Evolutionary conservation across 441 rosid species (phyloP).

Genomic region (Gossypium schwendimanii): DNA sequence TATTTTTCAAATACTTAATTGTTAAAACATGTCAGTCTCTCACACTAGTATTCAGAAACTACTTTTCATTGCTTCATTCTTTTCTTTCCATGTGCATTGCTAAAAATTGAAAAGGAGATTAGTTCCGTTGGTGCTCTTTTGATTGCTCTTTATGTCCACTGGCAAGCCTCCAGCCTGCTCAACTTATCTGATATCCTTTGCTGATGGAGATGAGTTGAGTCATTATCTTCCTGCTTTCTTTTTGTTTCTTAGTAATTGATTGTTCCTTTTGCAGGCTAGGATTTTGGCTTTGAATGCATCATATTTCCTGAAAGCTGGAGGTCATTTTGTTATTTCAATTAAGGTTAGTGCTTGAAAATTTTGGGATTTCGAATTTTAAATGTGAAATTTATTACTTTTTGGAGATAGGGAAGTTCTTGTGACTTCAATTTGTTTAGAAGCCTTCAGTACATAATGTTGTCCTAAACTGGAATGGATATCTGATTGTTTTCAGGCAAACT

Average conservation of each 20-base stretch:
- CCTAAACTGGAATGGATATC: background rate
- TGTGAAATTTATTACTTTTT: background rate
- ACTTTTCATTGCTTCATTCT: background rate
- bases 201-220: background rate
- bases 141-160: background rate
- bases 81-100: background rate
- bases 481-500: slow-evolving; percentile 46
- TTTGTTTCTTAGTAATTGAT: background rate
- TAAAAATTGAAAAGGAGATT: background rate
- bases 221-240: background rate
- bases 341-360: slow-evolving; percentile 44
- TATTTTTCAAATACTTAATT: background rate
- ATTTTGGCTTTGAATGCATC: slow-evolving; percentile 81
- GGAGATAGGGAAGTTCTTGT: background rate
- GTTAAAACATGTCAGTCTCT: background rate
- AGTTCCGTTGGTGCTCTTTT: background rate
- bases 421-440: background rate
- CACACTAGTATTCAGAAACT: background rate
- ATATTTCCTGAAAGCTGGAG: slow-evolving; percentile 75
- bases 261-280: slow-evolving; percentile 58
- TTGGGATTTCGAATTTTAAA: no score
- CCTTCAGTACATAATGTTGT: no score
- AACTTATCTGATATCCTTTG: no score
- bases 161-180: background rate
- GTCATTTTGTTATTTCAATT: slow-evolving; percentile 93